Percentiles rank a stretch among this genome's conserved stretches.
Evolutionary conservation across 163 green algal genomes (phyloP).

Genomic region (Scenedesmus sp.): DNA sequence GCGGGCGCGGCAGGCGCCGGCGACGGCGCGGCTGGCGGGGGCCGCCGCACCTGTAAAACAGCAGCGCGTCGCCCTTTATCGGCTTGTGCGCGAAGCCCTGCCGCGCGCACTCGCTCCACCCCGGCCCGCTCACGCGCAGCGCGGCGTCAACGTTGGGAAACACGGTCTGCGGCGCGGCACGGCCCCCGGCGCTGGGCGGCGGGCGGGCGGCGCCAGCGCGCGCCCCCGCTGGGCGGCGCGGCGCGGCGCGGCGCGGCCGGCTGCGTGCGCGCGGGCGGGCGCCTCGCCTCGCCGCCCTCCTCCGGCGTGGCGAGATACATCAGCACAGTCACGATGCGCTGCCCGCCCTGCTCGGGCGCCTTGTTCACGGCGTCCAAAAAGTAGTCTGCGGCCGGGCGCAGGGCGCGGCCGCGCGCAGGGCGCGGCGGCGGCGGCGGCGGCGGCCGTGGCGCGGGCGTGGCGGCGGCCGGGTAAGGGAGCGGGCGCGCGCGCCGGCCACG

Average conservation of each 20-base stretch:
- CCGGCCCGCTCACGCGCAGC: conserved; percentile 17
- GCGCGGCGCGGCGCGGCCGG: no score
- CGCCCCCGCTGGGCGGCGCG: no score
- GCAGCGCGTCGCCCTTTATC: conserved; percentile 45
- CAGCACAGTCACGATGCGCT: conserved; percentile 81
- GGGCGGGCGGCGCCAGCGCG: no score
- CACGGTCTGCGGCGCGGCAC: conserved; percentile 52
- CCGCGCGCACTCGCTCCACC: conserved; percentile 37
- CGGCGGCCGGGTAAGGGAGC: no score
- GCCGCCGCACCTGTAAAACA: conserved; percentile 82
- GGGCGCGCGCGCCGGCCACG: no score
- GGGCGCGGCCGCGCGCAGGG: no score
- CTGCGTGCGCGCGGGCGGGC: no score
- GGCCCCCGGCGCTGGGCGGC: no score
- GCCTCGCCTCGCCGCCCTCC: neutral
- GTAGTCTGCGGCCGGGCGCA: conserved; percentile 79
- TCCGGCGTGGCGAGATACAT: neutral
- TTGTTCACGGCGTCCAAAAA: conserved; percentile 86
- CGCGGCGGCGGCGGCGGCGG: no score
- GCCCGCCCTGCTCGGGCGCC: conserved; percentile 71
- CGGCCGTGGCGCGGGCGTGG: no score
- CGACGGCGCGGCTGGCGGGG: no score
- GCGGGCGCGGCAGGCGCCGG: no score
- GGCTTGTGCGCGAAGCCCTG: conserved; percentile 46
- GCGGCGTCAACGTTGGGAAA: conserved; percentile 51